Evolutionary conservation across 208 protist species (phyloP).

Genomic region (Strigomonas galati): DNA sequence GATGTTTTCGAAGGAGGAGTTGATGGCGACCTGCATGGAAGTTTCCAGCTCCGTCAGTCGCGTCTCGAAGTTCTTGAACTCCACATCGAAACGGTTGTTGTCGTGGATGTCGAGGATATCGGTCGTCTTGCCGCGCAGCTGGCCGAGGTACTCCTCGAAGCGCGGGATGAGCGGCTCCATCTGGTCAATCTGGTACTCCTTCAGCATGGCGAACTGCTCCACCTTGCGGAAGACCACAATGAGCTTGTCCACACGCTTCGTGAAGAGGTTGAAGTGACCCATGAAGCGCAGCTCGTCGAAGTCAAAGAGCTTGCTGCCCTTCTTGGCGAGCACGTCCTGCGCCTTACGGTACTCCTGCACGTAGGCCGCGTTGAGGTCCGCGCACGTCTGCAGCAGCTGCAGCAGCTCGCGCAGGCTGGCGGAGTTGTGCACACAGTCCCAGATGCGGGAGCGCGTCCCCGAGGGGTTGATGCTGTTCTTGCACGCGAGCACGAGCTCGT

Average conservation of each 20-base stretch:
- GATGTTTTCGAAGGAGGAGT: slow-evolving; percentile 95
- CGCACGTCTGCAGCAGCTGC: slow-evolving; percentile 79
- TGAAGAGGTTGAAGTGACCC: slow-evolving; percentile 97
- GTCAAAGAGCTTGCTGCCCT: slow-evolving; percentile 84
- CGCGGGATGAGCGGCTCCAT: slow-evolving; percentile 92
- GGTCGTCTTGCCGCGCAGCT: slow-evolving; percentile 90
- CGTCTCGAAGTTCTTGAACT: slow-evolving; percentile 96
- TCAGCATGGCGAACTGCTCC: slow-evolving; percentile 95
- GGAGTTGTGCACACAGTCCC: slow-evolving; percentile 85
- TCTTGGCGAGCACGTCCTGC: slow-evolving; percentile 78
- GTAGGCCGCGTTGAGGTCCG: slow-evolving; percentile 93
- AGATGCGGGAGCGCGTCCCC: slow-evolving; percentile 83
- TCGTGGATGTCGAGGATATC: slow-evolving; percentile 95
- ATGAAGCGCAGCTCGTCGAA: slow-evolving; percentile 96
- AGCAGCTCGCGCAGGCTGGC: slow-evolving; percentile 79
- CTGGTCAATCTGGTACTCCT: slow-evolving; percentile 92
- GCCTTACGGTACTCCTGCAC: slow-evolving; percentile 90
- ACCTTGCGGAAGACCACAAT: slow-evolving; percentile 95
- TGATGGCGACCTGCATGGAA: slow-evolving; percentile 94
- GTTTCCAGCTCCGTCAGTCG: slow-evolving; percentile 93
- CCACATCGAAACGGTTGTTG: slow-evolving; percentile 94
- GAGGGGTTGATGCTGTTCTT: slow-evolving; percentile 90
- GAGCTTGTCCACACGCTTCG: slow-evolving; percentile 96
- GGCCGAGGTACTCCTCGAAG: slow-evolving; percentile 92
- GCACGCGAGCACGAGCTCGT: slow-evolving; percentile 95